These are phyloP conservation scores for Cryphonectria radicalis DNA, from an alignment of 2,329 filamentous ascomycete genomes.

Conservation along the genomic window DNA sequence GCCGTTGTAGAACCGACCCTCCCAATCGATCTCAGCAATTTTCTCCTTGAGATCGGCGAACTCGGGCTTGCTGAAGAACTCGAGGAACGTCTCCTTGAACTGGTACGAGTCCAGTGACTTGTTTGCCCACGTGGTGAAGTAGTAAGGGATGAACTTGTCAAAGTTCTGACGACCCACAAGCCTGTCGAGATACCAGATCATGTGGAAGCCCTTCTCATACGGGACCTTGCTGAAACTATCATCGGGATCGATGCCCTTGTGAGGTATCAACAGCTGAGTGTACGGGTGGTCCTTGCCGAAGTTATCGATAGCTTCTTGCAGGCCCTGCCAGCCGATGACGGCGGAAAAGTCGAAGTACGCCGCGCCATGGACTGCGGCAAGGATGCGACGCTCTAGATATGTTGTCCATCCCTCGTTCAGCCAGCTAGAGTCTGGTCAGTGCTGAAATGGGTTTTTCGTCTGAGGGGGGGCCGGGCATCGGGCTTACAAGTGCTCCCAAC, in stretches of 20 bases:
- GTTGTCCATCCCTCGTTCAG: conserved; percentile 87
- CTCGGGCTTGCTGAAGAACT: conserved; percentile 74
- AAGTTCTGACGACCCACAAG: conserved; percentile 85
- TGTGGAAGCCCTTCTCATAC: conserved; percentile 64
- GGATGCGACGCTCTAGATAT: conserved; percentile 88
- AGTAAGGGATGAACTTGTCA: conserved; percentile 94
- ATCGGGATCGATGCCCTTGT: conserved; percentile 91
- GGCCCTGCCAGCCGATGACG: conserved; percentile 93
- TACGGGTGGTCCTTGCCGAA: conserved; percentile 88
- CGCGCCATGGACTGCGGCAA: conserved; percentile 78
- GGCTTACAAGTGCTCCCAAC: conserved; percentile 78
- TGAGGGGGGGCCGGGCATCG: no score
- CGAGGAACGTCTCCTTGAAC: conserved; percentile 85
- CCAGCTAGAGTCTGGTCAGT: conserved; percentile 55
- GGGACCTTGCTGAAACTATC: conserved; percentile 80
- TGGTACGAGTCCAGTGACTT: conserved; percentile 93
- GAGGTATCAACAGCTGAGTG: conserved; percentile 85
- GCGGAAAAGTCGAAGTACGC: conserved; percentile 89
- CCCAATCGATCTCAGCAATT: conserved; percentile 81
- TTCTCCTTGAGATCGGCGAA: conserved; percentile 68
- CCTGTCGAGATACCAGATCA: conserved; percentile 88
- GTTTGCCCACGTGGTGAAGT: conserved; percentile 82
- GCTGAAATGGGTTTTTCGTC: conserved; percentile 9
- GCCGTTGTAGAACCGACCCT: conserved; percentile 84
- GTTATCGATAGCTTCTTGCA: conserved; percentile 77